Conservation (phyloP, 2,329 filamentous ascomycete genomes). For the Colletotrichum limetticola region DNA sequence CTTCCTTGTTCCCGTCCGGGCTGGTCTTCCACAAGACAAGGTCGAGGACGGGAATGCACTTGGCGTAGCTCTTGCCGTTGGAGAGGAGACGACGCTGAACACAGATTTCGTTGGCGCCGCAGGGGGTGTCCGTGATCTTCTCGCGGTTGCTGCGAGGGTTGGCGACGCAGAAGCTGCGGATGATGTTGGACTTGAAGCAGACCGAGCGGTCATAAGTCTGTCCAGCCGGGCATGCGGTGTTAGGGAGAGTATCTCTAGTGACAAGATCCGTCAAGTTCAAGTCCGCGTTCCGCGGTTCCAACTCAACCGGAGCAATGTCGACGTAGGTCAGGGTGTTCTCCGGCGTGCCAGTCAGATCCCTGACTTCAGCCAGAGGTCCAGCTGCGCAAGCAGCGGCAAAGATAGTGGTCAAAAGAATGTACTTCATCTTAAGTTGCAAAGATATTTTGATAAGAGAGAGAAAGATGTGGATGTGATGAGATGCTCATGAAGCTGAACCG, state of each 20-base stretch:
- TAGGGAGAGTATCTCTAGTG: neutral
- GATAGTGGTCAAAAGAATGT: neutral
- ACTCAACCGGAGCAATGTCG: neutral
- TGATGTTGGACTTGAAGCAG: neutral
- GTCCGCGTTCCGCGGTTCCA: neutral
- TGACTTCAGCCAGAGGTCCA: neutral
- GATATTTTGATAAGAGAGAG: neutral
- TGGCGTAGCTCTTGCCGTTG: neutral
- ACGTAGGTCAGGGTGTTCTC: neutral
- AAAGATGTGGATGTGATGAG: neutral
- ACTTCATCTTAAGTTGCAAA: neutral
- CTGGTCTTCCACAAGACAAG: neutral
- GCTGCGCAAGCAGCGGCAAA: neutral
- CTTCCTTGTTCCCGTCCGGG: neutral
- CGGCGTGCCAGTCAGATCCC: neutral
- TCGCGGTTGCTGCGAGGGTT: neutral
- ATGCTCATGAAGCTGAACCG: no score
- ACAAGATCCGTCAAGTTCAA: neutral
- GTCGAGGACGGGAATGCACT: neutral
- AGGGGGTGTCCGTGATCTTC: neutral
- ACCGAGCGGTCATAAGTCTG: conserved; percentile 1
- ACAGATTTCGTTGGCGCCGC: neutral
- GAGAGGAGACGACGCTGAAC: neutral
- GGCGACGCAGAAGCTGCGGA: neutral
- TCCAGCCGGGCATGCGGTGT: neutral